Base-by-base conservation (phyloP, 2,329 filamentous ascomycete genomes). In the Penicillium frequentans region DNA sequence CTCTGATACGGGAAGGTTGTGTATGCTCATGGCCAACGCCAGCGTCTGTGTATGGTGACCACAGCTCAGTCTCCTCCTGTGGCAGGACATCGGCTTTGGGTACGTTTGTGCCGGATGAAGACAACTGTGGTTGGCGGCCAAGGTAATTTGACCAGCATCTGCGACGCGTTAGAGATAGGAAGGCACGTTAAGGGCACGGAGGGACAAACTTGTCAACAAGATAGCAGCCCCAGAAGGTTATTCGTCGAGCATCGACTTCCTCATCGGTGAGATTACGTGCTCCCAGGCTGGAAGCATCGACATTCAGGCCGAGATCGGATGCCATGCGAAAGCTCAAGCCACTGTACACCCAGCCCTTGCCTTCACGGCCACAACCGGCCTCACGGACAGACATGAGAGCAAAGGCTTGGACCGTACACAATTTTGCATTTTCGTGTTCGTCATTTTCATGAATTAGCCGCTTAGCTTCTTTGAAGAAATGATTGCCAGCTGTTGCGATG, bases 281-380 rank as follows among this genome's bases (percentile, higher is more conserved):
- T 8, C 84, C 82, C 57, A 91, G 82, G 9, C 86, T 86, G 19
- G 85, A 84, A 1, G 89, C 85, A 68, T 96, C 90, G 19, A 97
- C 84, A 68, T 97, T 96, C 52, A 99, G 81, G 0, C 95, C 95
- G 61, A 99, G 84, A 68, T 99, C 95, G 72, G 90, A 90, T 0
- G 93, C 93, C 93, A 99, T 98, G 45, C 95, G 88, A 72, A 99
- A 98, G 68, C 90, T 95, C 90, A 99, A 97, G 49, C 95, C 93
- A 68, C 91, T 96, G 74, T 98, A 98, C 3, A 97, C 92, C 95
- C 95, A 99, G 1, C 95, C 95, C 74, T 95, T 96, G 39, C 91
- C 91, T 76, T 98, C 95, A 43, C 93, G 84, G 0, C 91, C 93
- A 72, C 93, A 98, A 1, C 95, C 95, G 3, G 93, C 95, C 77